These are phyloP conservation scores for Coemansia sp. DNA, from an alignment of 192 early-diverging fungal species.

Conservation along the genomic window DNA sequence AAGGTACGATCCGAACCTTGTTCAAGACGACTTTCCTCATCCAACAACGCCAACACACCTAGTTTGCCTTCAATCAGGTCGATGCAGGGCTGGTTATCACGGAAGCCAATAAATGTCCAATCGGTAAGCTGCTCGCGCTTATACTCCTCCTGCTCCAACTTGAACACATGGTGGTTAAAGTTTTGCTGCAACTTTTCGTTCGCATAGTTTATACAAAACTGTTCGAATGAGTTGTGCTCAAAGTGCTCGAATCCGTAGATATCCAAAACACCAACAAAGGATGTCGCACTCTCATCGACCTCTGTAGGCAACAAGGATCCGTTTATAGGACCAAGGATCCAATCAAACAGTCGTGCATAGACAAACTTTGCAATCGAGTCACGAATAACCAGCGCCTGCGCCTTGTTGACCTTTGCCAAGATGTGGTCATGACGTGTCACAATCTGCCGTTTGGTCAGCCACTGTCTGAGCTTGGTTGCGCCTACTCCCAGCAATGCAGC, in stretches of 20 bases:
- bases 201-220: conserved; percentile 82
- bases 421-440: conserved; percentile 80
- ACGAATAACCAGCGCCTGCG: conserved; percentile 66
- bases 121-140: conserved; percentile 81
- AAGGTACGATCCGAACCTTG: conserved; percentile 49
- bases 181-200: conserved; percentile 86
- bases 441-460: conserved; percentile 80
- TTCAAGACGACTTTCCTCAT: conserved; percentile 65
- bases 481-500: conserved; percentile 82
- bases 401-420: conserved; percentile 67
- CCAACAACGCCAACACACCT: conserved; percentile 88
- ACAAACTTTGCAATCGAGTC: conserved; percentile 71
- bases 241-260: conserved; percentile 76
- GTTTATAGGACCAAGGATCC: conserved; percentile 80
- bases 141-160: conserved; percentile 75
- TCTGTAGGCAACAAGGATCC: conserved; percentile 58
- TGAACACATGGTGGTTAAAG: conserved; percentile 68
- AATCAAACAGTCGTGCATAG: conserved; percentile 78
- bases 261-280: conserved; percentile 84
- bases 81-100: conserved; percentile 97
- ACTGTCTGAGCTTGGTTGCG: conserved; percentile 65
- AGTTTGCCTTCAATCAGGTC: conserved; percentile 93
- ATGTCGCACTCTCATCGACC: conserved; percentile 56
- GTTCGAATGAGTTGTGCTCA: conserved; percentile 57
- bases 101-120: conserved; percentile 98